A percentile compares a stretch with the other conserved stretches of the same genome.
Evolutionary conservation across 1,284 basidiomycete genomes (phyloP).

Genomic region (Fistulinella staudtii): DNA sequence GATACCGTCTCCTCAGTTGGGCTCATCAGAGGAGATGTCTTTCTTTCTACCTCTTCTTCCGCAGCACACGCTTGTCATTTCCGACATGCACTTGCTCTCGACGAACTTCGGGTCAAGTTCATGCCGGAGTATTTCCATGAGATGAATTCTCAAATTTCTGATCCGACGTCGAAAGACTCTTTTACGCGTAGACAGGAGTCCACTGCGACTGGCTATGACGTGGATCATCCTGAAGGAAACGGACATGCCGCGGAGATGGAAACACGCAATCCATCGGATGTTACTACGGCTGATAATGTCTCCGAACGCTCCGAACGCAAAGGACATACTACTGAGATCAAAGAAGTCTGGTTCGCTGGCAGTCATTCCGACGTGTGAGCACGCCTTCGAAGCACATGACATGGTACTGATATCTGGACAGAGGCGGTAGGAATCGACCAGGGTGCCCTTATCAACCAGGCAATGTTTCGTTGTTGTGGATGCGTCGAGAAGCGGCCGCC

Average conservation of each 20-base stretch:
- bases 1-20: constrained; percentile 31
- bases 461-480: constrained; percentile 21
- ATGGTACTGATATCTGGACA: neutral
- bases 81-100: constrained; percentile 27
- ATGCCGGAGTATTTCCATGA: constrained; percentile 32
- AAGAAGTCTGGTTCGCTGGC: constrained; percentile 29
- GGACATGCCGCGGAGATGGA: no score
- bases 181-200: no score
- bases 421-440: constrained; percentile 19
- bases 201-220: no score
- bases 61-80: constrained; percentile 25
- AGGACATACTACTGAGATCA: constrained; percentile 12
- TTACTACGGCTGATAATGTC: no score
- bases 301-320: no score
- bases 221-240: no score
- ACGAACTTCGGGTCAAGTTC: constrained; percentile 37
- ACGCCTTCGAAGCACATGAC: neutral
- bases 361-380: constrained; percentile 30
- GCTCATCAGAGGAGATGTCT: constrained; percentile 17
- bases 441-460: constrained; percentile 13
- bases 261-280: no score
- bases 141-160: constrained; percentile 8
- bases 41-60: constrained; percentile 20
- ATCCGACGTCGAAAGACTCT: neutral
- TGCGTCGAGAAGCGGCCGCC: constrained; percentile 15